These are phyloP conservation scores for Saccharomycopsis schoenii DNA, from an alignment of 805 yeast species.

Conservation along the genomic window DNA sequence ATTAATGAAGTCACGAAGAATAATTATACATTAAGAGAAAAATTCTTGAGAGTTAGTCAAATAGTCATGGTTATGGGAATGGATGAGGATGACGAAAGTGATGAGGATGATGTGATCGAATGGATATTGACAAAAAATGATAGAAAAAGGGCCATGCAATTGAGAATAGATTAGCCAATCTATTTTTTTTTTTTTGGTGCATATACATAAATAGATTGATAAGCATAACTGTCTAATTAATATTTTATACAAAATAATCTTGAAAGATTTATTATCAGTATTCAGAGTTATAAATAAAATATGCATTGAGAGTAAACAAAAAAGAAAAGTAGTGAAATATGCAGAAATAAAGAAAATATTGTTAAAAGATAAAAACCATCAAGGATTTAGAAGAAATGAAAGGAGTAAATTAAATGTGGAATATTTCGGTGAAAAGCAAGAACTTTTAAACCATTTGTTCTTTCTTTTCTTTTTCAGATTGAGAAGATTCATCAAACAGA, in stretches of 20 bases:
- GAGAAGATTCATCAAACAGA: background rate
- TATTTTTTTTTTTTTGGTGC: background rate
- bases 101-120: constrained; percentile 25
- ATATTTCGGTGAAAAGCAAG: background rate
- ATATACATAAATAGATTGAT: background rate
- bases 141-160: constrained; percentile 48
- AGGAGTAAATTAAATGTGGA: background rate
- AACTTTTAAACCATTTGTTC: background rate
- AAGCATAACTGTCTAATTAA: background rate
- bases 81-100: constrained; percentile 19
- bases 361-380: background rate
- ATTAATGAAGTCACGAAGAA: constrained; percentile 66
- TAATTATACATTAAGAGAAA: constrained; percentile 65
- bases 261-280: background rate
- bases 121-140: constrained; percentile 81
- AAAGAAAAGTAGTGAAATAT: background rate
- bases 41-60: constrained; percentile 75
- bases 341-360: background rate
- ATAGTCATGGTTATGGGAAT: constrained; percentile 71
- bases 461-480: background rate
- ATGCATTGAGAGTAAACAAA: background rate
- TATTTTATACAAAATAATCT: background rate
- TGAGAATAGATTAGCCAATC: constrained; percentile 31
- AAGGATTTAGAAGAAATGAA: background rate
- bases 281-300: background rate